phyloP scores from a whole-genome alignment of 2,329 filamentous ascomycete genomes.

The Lasiodiplodia sp. region DNA sequence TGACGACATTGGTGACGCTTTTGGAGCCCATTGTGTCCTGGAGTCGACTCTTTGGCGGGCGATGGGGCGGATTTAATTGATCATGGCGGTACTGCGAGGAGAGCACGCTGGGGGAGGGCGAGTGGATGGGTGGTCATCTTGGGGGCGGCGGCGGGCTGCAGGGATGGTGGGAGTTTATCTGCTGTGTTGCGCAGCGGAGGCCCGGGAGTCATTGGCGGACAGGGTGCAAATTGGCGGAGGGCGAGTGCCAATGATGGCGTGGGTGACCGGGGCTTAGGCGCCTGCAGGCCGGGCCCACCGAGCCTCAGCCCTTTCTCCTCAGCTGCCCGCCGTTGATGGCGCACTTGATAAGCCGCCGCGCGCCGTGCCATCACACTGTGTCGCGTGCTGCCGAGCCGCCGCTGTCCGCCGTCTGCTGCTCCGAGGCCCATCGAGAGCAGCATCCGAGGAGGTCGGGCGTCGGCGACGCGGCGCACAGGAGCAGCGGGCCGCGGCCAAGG shows the following conservation, averaged over 20 bases:
- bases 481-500: slow-evolving; percentile 11
- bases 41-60: not conserved
- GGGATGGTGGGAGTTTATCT: slow-evolving; percentile 8
- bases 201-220: slow-evolving; percentile 14
- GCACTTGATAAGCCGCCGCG: slow-evolving; percentile 16
- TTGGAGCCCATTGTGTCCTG: slow-evolving; percentile 43
- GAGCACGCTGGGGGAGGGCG: not conserved
- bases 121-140: slow-evolving; percentile 2
- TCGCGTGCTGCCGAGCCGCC: slow-evolving; percentile 6
- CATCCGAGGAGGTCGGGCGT: no score
- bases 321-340: slow-evolving; percentile 7
- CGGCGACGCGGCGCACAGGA: not conserved
- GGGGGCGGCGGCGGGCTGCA: not conserved
- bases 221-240: not conserved
- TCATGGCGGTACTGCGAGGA: not conserved
- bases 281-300: slow-evolving; percentile 18
- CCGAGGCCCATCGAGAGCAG: not conserved
- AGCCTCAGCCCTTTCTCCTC: slow-evolving; percentile 16
- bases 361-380: slow-evolving; percentile 2
- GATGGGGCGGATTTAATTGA: slow-evolving; percentile 4
- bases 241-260: slow-evolving; percentile 11
- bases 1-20: slow-evolving; percentile 50
- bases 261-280: slow-evolving; percentile 5
- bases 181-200: slow-evolving; percentile 5
- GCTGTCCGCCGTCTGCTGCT: no score